A percentile compares a stretch with the other conserved stretches of the same genome.
Conservation (phyloP, 768 basidiomycete genomes). For the Leccinum longicurvipes region DNA sequence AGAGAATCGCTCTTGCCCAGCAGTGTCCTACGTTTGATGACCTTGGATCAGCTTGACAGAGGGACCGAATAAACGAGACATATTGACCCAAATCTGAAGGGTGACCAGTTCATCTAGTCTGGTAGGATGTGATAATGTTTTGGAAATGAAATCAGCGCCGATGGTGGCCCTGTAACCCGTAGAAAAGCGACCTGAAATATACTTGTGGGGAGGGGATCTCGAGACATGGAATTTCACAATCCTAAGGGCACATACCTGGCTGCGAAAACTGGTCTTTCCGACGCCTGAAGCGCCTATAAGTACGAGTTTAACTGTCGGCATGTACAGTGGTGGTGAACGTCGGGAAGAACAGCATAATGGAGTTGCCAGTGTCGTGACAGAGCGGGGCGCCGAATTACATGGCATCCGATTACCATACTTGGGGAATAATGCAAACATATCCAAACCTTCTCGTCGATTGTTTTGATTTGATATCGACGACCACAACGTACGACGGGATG, state of each 20-base stretch:
- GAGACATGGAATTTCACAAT: not conserved
- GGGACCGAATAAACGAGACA: not conserved
- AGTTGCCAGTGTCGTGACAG: not conserved
- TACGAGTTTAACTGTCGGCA: slow-evolving; percentile 78
- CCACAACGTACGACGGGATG: slow-evolving; percentile 14
- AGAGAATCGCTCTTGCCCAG: slow-evolving; percentile 87
- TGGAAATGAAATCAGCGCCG: slow-evolving; percentile 85
- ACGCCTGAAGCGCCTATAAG: slow-evolving; percentile 80
- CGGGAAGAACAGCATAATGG: slow-evolving; percentile 12
- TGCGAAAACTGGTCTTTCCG: slow-evolving; percentile 81
- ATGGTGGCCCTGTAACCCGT: slow-evolving; percentile 81
- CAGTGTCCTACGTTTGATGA: slow-evolving; percentile 58
- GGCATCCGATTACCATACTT: slow-evolving; percentile 11
- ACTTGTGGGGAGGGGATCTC: slow-evolving; percentile 40
- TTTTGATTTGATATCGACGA: not conserved
- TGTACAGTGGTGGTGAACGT: slow-evolving; percentile 26
- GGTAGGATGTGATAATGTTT: slow-evolving; percentile 61
- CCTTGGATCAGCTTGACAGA: slow-evolving; percentile 4
- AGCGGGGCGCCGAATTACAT: not conserved
- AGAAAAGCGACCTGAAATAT: slow-evolving; percentile 73
- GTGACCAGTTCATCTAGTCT: slow-evolving; percentile 54
- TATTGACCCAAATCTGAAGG: slow-evolving; percentile 65
- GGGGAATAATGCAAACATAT: not conserved
- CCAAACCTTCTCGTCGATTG: not conserved
- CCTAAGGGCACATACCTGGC: slow-evolving; percentile 49